Percentiles rank a stretch among this genome's conserved stretches.
phyloP scores from a whole-genome alignment of 116 monocot species.

The Trichopus zeylanicus region DNA sequence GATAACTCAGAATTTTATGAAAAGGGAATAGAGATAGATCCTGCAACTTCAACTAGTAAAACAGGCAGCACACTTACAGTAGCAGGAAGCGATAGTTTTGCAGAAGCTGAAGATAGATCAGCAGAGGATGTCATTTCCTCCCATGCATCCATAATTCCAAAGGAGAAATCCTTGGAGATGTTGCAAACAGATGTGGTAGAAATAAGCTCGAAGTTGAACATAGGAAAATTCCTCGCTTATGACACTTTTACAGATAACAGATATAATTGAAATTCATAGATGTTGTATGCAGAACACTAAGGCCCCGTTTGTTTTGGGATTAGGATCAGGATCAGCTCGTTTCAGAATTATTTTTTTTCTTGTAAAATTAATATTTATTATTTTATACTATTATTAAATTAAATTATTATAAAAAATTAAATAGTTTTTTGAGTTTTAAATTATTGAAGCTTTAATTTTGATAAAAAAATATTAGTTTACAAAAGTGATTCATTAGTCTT shows the following conservation, averaged over 20 bases:
- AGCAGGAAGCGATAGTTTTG: neutral
- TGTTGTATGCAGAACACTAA: neutral
- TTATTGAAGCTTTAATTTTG: too few relatives aligned
- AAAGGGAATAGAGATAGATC: constrained; percentile 2
- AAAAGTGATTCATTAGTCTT: too few relatives aligned
- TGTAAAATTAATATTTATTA: too few relatives aligned
- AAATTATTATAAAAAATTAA: too few relatives aligned
- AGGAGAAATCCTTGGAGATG: constrained; percentile 7
- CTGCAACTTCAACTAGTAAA: constrained; percentile 9
- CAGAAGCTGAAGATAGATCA: constrained; percentile 14
- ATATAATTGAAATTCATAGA: neutral
- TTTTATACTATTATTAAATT: too few relatives aligned
- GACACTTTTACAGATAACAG: constrained; percentile 9
- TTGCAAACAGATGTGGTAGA: neutral
- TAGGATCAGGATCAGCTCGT: too few relatives aligned
- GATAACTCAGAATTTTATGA: neutral
- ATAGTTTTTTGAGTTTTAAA: too few relatives aligned
- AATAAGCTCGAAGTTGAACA: neutral
- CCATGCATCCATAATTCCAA: constrained; percentile 17
- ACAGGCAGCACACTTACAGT: neutral
- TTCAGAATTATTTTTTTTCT: too few relatives aligned
- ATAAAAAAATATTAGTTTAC: too few relatives aligned
- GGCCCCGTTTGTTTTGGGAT: too few relatives aligned
- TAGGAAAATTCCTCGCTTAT: constrained; percentile 10
- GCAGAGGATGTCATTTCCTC: constrained; percentile 25